phyloP scores from a whole-genome alignment of 495 filamentous ascomycete species.

The Oleoguttula mirabilis region DNA sequence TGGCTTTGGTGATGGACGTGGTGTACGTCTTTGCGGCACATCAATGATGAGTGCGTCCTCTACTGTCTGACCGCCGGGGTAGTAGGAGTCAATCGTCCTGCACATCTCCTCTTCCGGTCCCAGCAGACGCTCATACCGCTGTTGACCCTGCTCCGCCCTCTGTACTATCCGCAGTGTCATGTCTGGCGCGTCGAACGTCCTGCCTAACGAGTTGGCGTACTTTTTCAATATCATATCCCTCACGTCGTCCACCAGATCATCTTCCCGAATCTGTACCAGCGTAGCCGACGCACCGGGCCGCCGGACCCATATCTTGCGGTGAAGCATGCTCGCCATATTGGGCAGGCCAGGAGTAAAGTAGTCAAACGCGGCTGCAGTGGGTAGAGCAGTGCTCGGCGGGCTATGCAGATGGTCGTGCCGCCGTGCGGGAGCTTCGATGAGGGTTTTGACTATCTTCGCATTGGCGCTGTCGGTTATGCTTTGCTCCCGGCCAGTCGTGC shows the following conservation, averaged over 20 bases:
- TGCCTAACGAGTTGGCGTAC: constrained; percentile 84
- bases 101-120: constrained; percentile 79
- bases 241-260: constrained; percentile 89
- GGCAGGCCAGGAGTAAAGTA: constrained; percentile 13
- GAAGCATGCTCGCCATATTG: constrained; percentile 41
- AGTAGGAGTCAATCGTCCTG: constrained; percentile 70
- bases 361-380: constrained; percentile 1
- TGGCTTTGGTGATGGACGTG: constrained; percentile 61
- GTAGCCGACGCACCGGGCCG: constrained; percentile 75
- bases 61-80: constrained; percentile 74
- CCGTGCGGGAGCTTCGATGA: constrained; percentile 10
- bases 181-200: constrained; percentile 81
- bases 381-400: background rate
- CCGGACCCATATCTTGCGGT: constrained; percentile 89
- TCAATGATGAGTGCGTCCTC: constrained; percentile 90
- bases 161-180: constrained; percentile 53
- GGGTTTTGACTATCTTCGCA: constrained; percentile 13
- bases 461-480: constrained; percentile 16
- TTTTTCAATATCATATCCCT: constrained; percentile 85
- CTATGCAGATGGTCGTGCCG: background rate
- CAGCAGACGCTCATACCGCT: constrained; percentile 48
- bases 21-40: constrained; percentile 68
- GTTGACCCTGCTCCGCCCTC: constrained; percentile 37
- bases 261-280: constrained; percentile 68
- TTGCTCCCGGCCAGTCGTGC: no score